Percentiles rank a stretch among this genome's conserved stretches.
Conservation (phyloP, 2,329 filamentous ascomycete genomes). For the Arthrobotrys iridis region DNA sequence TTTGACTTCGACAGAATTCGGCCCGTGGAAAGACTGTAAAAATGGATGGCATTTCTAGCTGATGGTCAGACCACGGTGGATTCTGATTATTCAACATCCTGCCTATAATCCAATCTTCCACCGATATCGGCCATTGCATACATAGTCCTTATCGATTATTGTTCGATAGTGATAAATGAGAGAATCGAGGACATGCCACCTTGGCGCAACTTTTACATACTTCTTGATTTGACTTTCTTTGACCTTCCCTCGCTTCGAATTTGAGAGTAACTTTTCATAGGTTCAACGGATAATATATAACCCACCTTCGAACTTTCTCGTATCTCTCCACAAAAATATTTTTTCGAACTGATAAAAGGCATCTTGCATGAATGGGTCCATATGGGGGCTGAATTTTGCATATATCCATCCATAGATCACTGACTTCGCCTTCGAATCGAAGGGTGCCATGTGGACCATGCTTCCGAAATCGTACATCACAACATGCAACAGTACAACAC, state of each 20-base stretch:
- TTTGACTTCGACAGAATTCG: no score
- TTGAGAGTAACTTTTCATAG: background rate
- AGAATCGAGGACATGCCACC: conserved; percentile 8
- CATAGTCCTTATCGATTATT: conserved; percentile 5
- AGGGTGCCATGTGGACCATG: conserved; percentile 14
- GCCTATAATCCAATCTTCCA: background rate
- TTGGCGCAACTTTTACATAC: conserved; percentile 9
- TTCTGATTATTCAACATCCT: background rate
- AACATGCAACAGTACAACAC: conserved; percentile 7
- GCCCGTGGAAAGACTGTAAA: no score
- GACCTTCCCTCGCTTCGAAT: background rate
- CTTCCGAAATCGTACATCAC: background rate
- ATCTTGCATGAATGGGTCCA: no score
- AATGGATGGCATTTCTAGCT: background rate
- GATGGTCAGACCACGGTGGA: conserved; percentile 9
- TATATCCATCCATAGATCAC: background rate
- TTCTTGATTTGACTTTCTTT: no score
- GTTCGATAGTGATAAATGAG: background rate
- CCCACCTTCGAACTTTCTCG: background rate
- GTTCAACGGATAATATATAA: conserved; percentile 8
- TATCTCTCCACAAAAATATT: background rate
- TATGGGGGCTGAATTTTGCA: background rate
- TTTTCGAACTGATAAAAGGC: conserved; percentile 2
- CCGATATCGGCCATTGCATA: background rate
- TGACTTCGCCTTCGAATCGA: conserved; percentile 14